Evolutionary conservation across 2,329 filamentous ascomycete species (phyloP), one percentile per base, ranked within the genome.

Genomic region (Trichoderma simmonsii): DNA sequence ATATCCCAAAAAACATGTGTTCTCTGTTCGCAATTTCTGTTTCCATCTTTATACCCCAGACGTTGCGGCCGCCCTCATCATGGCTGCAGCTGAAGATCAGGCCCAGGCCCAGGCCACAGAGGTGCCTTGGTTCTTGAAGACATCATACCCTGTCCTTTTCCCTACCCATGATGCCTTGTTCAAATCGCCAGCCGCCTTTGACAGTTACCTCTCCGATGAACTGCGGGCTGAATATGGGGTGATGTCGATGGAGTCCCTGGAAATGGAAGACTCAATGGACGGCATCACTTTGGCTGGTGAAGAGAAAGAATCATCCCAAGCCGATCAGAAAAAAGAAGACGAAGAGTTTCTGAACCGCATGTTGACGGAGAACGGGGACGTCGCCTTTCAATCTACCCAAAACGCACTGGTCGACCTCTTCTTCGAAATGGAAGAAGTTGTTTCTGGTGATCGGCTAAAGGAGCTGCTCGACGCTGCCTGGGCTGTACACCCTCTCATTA

Each of bases 351-450:
- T 60, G 4, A 69, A 69, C 5, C n/a, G 36, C 77, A 85, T 86
- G 78, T 75, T 83, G n/a, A 90, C 87, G 0, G 83, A 86, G 39
- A 89, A 90, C 71, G 75, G 71, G 4, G 87, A 87, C 72, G 75
- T 87, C 2, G 83, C 87, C 6, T 82, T 84, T 73, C 76, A 80
- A 12, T 86, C 85, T 1, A 86, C 86, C 0, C 79, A 80, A 3
- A 79, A 83, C 5, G 70, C 81, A 0, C 79, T 90, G 0, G 82
- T 89, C 5, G 86, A 90, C 75, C 80, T 90, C 3, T 90, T 90
- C 78, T 80, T 81, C 39, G 85, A 88, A 72, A 81, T 89, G 0
- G 83, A 85, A 68, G 82, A 84, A 0, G 77, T 79, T 15, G 74
- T 84, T 14, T 78, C 80, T 0, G 79, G 80, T 0, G 76, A 78